Percentiles rank a stretch among this genome's conserved stretches.
Evolutionary conservation across 139 green algal genomes (phyloP).

Genomic region (Spirogloea muscicola): DNA sequence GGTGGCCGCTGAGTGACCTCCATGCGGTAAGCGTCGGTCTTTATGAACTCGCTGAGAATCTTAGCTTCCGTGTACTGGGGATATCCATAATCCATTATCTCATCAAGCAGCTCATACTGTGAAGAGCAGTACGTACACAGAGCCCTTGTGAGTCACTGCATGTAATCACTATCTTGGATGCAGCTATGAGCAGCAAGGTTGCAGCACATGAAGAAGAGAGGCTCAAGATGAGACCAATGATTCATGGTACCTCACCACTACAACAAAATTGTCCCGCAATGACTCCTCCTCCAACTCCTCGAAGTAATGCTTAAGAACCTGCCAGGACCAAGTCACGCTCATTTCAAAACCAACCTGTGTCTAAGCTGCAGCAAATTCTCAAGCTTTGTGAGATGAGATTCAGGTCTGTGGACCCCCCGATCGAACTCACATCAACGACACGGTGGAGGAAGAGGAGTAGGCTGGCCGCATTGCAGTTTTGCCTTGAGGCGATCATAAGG

Average conservation of each 20-base stretch:
- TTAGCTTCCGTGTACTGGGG: constrained; percentile 96
- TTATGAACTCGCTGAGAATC: constrained; percentile 97
- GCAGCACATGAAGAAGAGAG: too few relatives aligned
- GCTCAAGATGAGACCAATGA: too few relatives aligned
- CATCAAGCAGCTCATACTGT: constrained; percentile 55
- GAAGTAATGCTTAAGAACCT: constrained; percentile 97
- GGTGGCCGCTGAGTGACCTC: constrained; percentile 80
- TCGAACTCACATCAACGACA: constrained; percentile 54
- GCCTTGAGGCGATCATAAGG: constrained; percentile 77
- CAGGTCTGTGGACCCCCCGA: too few relatives aligned
- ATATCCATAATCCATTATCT: constrained; percentile 94
- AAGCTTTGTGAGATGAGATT: too few relatives aligned
- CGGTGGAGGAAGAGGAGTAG: constrained; percentile 90
- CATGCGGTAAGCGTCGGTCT: constrained; percentile 91
- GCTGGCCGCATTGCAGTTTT: constrained; percentile 81
- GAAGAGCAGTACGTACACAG: constrained; percentile 2
- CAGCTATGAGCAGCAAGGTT: too few relatives aligned
- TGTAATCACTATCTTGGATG: too few relatives aligned
- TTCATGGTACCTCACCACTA: constrained; percentile 58
- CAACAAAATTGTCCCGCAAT: constrained; percentile 97
- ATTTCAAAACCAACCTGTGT: too few relatives aligned
- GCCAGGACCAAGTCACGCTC: too few relatives aligned
- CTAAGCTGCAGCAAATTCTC: too few relatives aligned
- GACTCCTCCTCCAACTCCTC: constrained; percentile 92
- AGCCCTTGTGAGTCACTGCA: too few relatives aligned